Percentiles rank a stretch among this genome's conserved stretches.
These are phyloP conservation scores for Syzygium grande DNA, from an alignment of 345 rosid species.

Conservation along the genomic window DNA sequence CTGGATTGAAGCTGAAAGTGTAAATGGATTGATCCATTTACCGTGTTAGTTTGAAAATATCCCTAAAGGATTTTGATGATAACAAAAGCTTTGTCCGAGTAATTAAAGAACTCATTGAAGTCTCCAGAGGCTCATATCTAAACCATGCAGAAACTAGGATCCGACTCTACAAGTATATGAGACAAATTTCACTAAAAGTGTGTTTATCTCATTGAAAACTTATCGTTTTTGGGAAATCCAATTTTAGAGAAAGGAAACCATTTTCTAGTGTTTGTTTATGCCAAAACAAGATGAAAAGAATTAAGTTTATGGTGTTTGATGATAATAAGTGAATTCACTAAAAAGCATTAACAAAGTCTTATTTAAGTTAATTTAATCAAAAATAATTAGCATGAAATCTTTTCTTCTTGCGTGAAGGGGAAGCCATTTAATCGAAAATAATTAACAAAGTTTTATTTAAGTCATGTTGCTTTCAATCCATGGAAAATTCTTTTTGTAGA, in stretches of 20 bases:
- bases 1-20: no score
- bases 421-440: background rate
- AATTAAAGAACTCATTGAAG: background rate
- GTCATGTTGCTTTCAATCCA: fast-evolving
- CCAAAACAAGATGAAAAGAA: background rate
- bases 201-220: background rate
- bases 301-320: background rate
- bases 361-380: background rate
- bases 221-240: background rate
- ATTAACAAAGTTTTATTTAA: no score
- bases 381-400: background rate
- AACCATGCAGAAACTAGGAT: background rate
- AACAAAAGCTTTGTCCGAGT: background rate
- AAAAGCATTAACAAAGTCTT: background rate
- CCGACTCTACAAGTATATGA: background rate
- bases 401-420: background rate
- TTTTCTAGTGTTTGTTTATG: background rate
- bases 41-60: no score
- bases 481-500: fast-evolving
- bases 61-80: background rate
- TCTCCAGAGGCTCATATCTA: background rate
- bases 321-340: background rate
- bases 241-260: background rate
- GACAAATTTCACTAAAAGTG: background rate
- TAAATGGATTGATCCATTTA: no score